Evolutionary conservation across 78 protist genomes (phyloP).

Genomic region (Capsaspora owczarzaki): DNA sequence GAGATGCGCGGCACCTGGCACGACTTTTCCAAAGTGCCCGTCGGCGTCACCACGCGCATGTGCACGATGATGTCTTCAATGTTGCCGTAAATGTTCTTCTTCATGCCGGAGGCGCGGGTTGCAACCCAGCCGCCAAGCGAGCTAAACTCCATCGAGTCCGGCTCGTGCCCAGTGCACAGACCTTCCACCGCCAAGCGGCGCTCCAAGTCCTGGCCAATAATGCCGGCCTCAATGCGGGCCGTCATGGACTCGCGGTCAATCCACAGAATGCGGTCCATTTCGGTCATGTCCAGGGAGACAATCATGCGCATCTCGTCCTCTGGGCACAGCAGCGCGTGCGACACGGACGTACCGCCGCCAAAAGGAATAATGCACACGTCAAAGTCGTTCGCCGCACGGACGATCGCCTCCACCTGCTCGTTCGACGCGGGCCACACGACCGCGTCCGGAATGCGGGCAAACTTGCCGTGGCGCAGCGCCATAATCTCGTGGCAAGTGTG

Average conservation of each 20-base stretch:
- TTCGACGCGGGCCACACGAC: slow-evolving; percentile 63
- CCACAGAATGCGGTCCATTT: slow-evolving; percentile 69
- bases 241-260: slow-evolving; percentile 56
- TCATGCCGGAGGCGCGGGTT: slow-evolving; percentile 74
- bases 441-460: slow-evolving; percentile 46
- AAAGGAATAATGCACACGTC: slow-evolving; percentile 71
- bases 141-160: slow-evolving; percentile 71
- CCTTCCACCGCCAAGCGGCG: slow-evolving; percentile 48
- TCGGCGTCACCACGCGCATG: slow-evolving; percentile 64
- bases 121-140: slow-evolving; percentile 87
- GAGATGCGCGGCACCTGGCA: slow-evolving; percentile 37
- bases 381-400: slow-evolving; percentile 43
- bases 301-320: slow-evolving; percentile 47
- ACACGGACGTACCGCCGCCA: slow-evolving; percentile 80
- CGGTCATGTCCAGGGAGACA: slow-evolving; percentile 66
- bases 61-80: slow-evolving; percentile 72
- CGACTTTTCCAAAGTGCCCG: slow-evolving; percentile 64
- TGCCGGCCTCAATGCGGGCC: slow-evolving; percentile 77
- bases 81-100: slow-evolving; percentile 71
- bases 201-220: slow-evolving; percentile 69
- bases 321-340: slow-evolving; percentile 57
- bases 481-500: slow-evolving; percentile 31
- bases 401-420: slow-evolving; percentile 62
- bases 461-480: slow-evolving; percentile 21
- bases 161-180: slow-evolving; percentile 75